A percentile compares a stretch with the other conserved stretches of the same genome.
Evolutionary conservation across 768 basidiomycete species (phyloP).

Genomic region (Boletus subcaerulescens): DNA sequence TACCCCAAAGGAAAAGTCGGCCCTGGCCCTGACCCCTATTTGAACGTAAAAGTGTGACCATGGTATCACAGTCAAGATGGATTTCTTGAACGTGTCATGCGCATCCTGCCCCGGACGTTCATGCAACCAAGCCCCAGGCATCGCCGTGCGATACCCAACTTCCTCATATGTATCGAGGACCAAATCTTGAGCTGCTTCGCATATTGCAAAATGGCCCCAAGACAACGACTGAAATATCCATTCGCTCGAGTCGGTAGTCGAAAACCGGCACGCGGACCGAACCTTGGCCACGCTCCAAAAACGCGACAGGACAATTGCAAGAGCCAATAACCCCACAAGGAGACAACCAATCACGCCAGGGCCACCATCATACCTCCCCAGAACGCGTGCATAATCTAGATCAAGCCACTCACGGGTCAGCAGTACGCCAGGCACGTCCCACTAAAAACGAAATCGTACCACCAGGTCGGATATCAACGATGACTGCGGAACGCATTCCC

Average conservation of each 20-base stretch:
- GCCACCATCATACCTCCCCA: neutral
- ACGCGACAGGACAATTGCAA: neutral
- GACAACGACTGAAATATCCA: neutral
- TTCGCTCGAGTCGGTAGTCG: neutral
- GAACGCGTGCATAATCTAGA: neutral
- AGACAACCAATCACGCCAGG: neutral
- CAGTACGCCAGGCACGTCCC: neutral
- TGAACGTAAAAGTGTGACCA: neutral
- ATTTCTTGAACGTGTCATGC: neutral
- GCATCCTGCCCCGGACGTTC: neutral
- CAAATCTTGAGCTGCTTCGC: neutral
- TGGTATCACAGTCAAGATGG: neutral
- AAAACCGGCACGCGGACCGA: neutral
- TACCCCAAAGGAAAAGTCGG: neutral
- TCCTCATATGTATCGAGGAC: neutral
- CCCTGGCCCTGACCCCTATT: neutral
- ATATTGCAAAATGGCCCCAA: neutral
- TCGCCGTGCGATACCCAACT: neutral
- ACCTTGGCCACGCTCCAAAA: no score
- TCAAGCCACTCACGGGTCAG: neutral
- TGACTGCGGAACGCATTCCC: neutral
- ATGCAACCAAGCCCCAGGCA: conserved; percentile 6
- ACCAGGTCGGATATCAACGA: conserved; percentile 3
- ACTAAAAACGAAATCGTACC: neutral
- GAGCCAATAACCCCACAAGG: conserved; percentile 1